Conservation (phyloP, 1,284 basidiomycete species). For the Mycosarcoma maydis region DNA sequence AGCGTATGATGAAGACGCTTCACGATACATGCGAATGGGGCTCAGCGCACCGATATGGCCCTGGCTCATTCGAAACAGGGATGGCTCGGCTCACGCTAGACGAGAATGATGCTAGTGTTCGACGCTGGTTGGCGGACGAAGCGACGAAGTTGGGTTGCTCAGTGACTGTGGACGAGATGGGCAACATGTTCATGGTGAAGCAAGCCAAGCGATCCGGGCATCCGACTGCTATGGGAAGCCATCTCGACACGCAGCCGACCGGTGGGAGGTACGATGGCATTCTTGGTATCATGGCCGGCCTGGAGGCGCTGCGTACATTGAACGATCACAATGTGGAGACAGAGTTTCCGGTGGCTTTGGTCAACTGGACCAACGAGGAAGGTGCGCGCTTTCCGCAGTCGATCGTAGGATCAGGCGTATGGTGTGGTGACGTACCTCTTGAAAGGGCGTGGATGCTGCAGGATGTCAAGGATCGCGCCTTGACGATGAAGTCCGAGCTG, state of each 20-base stretch:
- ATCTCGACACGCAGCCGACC: conserved; percentile 42
- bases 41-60: conserved; percentile 31
- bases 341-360: conserved; percentile 26
- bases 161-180: conserved; percentile 58
- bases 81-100: conserved; percentile 57
- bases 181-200: conserved; percentile 64
- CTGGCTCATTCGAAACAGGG: conserved; percentile 20
- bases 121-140: conserved; percentile 62
- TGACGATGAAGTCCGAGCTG: conserved; percentile 44
- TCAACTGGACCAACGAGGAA: conserved; percentile 50
- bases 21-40: conserved; percentile 64
- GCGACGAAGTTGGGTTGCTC: conserved; percentile 57
- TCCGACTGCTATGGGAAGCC: conserved; percentile 39
- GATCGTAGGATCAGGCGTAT: conserved; percentile 60
- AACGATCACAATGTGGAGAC: conserved; percentile 23
- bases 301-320: conserved; percentile 36
- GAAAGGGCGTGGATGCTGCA: conserved; percentile 28
- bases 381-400: conserved; percentile 41
- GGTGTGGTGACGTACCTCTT: conserved; percentile 49
- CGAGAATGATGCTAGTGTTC: conserved; percentile 59
- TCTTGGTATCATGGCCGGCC: conserved; percentile 36
- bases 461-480: conserved; percentile 28
- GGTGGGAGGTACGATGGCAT: conserved; percentile 45
- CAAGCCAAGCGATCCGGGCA: conserved; percentile 26
- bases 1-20: conserved; percentile 59